Percentiles rank a stretch among this genome's conserved stretches.
Evolutionary conservation across 1,284 basidiomycete species (phyloP).

Genomic region (Melampsora occidentalis): DNA sequence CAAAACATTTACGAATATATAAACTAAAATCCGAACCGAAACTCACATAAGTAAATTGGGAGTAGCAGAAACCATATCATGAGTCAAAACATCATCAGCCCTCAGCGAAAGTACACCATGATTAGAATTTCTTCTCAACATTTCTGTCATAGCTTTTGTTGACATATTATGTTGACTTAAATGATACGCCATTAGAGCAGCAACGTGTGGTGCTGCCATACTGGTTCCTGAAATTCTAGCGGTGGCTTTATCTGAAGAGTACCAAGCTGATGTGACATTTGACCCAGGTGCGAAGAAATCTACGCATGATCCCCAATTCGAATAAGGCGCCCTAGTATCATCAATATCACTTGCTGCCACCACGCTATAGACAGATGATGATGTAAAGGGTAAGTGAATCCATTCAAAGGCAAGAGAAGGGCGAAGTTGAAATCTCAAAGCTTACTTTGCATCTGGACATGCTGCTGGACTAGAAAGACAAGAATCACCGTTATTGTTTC

Average conservation of each 20-base stretch:
- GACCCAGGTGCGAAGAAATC: constrained; percentile 54
- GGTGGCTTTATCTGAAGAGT: constrained; percentile 51
- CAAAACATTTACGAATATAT: too few species aligned
- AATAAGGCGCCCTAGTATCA: constrained; percentile 45
- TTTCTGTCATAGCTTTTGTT: constrained; percentile 24
- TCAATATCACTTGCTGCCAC: constrained; percentile 45
- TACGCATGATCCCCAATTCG: constrained; percentile 50
- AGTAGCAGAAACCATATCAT: too few species aligned
- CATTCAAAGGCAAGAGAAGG: background rate
- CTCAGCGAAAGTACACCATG: too few species aligned
- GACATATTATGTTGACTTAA: constrained; percentile 28
- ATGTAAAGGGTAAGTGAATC: background rate
- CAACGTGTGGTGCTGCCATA: constrained; percentile 55
- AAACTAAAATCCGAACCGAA: too few species aligned
- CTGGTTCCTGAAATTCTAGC: constrained; percentile 55
- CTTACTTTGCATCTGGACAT: constrained; percentile 27
- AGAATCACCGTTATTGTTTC: constrained; percentile 45
- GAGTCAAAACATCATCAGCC: too few species aligned
- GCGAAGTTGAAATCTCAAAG: background rate
- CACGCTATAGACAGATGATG: constrained; percentile 34
- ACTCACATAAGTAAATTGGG: too few species aligned
- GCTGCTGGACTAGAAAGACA: constrained; percentile 45
- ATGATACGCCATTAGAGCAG: constrained; percentile 53
- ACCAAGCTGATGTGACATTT: constrained; percentile 54
- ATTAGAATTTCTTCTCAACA: constrained; percentile 27